These are phyloP conservation scores for Leptographium radiaticola DNA, from an alignment of 2,329 filamentous ascomycete genomes.

Conservation along the genomic window DNA sequence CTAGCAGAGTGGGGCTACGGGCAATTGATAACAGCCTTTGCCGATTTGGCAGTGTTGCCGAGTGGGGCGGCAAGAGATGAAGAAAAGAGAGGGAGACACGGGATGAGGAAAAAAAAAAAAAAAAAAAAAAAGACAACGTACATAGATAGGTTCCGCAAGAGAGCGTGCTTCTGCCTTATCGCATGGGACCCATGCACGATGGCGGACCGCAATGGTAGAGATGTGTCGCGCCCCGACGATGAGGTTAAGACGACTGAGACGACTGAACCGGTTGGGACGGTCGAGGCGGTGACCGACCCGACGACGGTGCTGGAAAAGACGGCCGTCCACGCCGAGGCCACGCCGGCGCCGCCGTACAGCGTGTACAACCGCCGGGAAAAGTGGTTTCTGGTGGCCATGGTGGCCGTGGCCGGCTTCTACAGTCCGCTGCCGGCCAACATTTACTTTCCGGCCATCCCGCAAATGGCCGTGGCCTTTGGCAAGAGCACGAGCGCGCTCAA, in stretches of 20 bases:
- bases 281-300: too few relatives aligned
- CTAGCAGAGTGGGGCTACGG: not conserved
- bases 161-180: too few relatives aligned
- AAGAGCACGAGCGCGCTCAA: conserved; percentile 19
- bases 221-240: too few relatives aligned
- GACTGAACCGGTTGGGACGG: too few relatives aligned
- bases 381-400: conserved; percentile 15
- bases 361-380: conserved; percentile 15
- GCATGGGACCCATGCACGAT: too few relatives aligned
- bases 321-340: not conserved
- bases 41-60: not conserved
- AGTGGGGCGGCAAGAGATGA: not conserved
- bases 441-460: conserved; percentile 20
- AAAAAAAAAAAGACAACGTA: not conserved
- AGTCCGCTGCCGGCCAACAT: conserved; percentile 21
- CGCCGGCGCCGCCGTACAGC: conserved; percentile 10
- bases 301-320: not conserved
- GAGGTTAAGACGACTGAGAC: too few relatives aligned
- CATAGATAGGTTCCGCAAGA: too few relatives aligned
- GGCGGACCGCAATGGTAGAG: too few relatives aligned
- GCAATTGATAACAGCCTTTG: not conserved
- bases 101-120: not conserved
- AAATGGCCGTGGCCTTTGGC: conserved; percentile 16
- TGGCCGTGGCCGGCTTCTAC: conserved; percentile 16
- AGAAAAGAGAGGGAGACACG: not conserved